Percentiles rank a stretch among this genome's conserved stretches.
Conservation (phyloP, 177 flowering plant genomes). For the Telopea speciosissima region DNA sequence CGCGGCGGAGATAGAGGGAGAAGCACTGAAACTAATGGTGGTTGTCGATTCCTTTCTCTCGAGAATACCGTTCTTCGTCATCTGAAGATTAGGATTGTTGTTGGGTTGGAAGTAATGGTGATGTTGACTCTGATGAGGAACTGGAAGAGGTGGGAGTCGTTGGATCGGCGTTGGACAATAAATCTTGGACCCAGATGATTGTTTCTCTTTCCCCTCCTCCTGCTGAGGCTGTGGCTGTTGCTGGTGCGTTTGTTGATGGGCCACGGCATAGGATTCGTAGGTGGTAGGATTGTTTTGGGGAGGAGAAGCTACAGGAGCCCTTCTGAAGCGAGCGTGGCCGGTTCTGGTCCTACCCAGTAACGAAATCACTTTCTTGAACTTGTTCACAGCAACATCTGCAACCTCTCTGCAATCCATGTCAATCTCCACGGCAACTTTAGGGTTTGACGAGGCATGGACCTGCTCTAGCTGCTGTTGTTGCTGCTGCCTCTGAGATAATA, state of each 20-base stretch:
- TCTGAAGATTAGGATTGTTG: background rate
- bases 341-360: constrained; percentile 69
- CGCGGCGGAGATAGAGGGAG: constrained; percentile 44
- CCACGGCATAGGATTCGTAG: background rate
- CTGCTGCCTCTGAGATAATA: constrained; percentile 39
- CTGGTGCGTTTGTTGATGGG: background rate
- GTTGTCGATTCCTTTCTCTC: constrained; percentile 17
- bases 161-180: constrained; percentile 56
- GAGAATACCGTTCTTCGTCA: constrained; percentile 13
- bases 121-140: constrained; percentile 1
- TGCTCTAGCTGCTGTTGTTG: constrained; percentile 7
- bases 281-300: constrained; percentile 5
- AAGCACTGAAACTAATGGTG: constrained; percentile 45
- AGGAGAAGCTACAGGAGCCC: constrained; percentile 40
- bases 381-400: constrained; percentile 68
- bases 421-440: constrained; percentile 16
- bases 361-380: constrained; percentile 77
- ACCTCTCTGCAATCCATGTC: constrained; percentile 45
- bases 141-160: constrained; percentile 34
- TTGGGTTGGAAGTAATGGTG: constrained; percentile 11
- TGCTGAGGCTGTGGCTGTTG: no score
- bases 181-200: constrained; percentile 14
- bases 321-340: constrained; percentile 86
- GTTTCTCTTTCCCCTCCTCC: constrained; percentile 1
- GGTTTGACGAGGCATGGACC: constrained; percentile 7